Evolutionary conservation across 2,329 filamentous ascomycete species (phyloP).

Genomic region (Fusarium verticillioides): DNA sequence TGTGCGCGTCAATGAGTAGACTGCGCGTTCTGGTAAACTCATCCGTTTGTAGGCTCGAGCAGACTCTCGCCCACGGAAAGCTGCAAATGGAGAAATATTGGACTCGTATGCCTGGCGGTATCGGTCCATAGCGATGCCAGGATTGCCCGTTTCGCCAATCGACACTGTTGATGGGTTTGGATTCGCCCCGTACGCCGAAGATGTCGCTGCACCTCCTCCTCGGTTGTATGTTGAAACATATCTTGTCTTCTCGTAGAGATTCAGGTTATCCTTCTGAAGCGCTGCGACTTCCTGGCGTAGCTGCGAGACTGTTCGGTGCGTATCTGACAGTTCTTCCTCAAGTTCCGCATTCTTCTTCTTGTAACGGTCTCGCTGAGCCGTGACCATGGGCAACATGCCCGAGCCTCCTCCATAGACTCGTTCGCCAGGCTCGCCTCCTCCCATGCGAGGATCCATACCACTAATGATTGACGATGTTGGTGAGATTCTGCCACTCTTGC

Average conservation of each 20-base stretch:
- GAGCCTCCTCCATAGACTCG: slow-evolving; percentile 76
- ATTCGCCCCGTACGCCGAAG: slow-evolving; percentile 74
- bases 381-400: slow-evolving; percentile 97
- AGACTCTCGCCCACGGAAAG: slow-evolving; percentile 93
- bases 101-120: slow-evolving; percentile 95
- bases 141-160: slow-evolving; percentile 64
- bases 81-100: slow-evolving; percentile 94
- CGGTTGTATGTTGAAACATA: slow-evolving; percentile 96
- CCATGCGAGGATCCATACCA: slow-evolving; percentile 80
- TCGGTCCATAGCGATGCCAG: slow-evolving; percentile 78
- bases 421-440: slow-evolving; percentile 62
- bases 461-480: slow-evolving; percentile 98
- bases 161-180: slow-evolving; percentile 80
- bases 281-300: slow-evolving; percentile 91
- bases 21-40: slow-evolving; percentile 88
- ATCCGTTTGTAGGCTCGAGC: slow-evolving; percentile 91
- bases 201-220: slow-evolving; percentile 67
- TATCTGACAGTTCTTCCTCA: slow-evolving; percentile 88
- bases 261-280: slow-evolving; percentile 94
- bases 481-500: slow-evolving; percentile 77
- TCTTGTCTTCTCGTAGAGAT: slow-evolving; percentile 95
- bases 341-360: slow-evolving; percentile 94
- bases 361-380: slow-evolving; percentile 96
- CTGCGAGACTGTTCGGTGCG: slow-evolving; percentile 83
- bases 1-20: slow-evolving; percentile 91